Conservation (phyloP, 306 rosid genomes). For the Pterocarpus santalinus region DNA sequence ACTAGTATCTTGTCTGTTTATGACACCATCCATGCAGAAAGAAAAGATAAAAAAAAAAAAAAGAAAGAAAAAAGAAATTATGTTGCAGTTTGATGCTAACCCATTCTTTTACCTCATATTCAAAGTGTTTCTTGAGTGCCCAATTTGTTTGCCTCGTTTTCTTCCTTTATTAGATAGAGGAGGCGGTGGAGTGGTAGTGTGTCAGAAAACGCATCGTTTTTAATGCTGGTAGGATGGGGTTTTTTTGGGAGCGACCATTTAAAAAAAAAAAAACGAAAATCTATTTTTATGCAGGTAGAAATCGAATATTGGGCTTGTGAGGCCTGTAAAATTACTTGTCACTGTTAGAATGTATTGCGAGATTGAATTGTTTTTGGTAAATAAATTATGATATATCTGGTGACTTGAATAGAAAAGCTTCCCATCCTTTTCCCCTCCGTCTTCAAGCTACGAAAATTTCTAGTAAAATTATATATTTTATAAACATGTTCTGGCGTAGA, state of each 20-base stretch:
- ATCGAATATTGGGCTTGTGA: slow-evolving; percentile 9
- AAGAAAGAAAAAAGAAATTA: not conserved
- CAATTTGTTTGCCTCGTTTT: not conserved
- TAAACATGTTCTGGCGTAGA: not conserved
- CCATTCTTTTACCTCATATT: not conserved
- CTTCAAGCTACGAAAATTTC: not conserved
- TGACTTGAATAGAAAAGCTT: not conserved
- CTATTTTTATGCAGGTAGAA: not conserved
- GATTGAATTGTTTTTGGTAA: not conserved
- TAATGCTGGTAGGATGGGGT: slow-evolving; percentile 11
- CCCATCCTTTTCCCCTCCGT: not conserved
- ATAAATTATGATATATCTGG: slow-evolving; percentile 17
- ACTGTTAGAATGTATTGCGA: not conserved
- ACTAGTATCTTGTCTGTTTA: slow-evolving; percentile 37
- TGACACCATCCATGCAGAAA: slow-evolving; percentile 30
- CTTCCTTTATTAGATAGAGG: slow-evolving; percentile 10
- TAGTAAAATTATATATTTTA: not conserved
- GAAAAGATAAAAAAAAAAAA: slow-evolving; percentile 7
- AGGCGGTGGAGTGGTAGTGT: slow-evolving; percentile 21
- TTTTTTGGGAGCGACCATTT: not conserved
- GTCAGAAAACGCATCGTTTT: slow-evolving; percentile 1
- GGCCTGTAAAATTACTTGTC: not conserved
- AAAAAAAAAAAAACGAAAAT: slow-evolving; percentile 6
- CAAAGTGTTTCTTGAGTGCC: not conserved
- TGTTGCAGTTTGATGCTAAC: slow-evolving; percentile 37